Evolutionary conservation across 805 yeast genomes (phyloP), one percentile per base, ranked within the genome.

Genomic region (Candida caryicola): DNA sequence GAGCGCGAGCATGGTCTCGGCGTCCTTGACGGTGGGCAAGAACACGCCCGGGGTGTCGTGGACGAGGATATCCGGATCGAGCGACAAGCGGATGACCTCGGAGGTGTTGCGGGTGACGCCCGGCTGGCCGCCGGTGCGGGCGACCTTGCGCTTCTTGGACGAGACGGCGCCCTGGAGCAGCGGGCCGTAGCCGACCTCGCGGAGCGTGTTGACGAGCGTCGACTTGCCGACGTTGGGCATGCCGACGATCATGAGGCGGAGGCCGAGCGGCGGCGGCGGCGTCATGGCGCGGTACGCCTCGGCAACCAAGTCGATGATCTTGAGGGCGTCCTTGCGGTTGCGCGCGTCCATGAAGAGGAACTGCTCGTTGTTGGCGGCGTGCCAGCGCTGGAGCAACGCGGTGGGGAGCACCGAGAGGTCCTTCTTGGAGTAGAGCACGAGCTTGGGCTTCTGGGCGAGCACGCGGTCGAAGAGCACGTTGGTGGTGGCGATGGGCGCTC

Each of bases 201-300:
- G 63, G 35, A 90, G 62, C 0, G 82, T 70, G 53, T 93, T 93
- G 18, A 90, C 82, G 33, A 93, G 57, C 0, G 96, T 84, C 9
- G 95, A 85, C 60, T 93, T 93, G 0, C 99, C 99, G n/a, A 89
- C 95, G 57, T 93, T 93, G 1, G 99, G 99, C 93, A 93, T 85
- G 0, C 99, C 99, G 5, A 83, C 81, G 31, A 91, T 77, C 69
- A 90, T 69, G 40, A 85, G 60, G 16, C 89, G 62, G 33, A 85
- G 65, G 0, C 98, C 98, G 42, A 89, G 60, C 0, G 97, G 96
- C 0, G 96, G 95, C 1, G 81, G 77, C 0, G 91, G 87, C 14
- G 57, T 59, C 72, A 79, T 66, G 3, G 55, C 45, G 18, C 59
- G 45, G 49, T 75, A 73, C 36, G 64, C 62, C 36, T 72, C 68